phyloP scores from a whole-genome alignment of 345 rosid species.

The Gynandropsis gynandra region DNA sequence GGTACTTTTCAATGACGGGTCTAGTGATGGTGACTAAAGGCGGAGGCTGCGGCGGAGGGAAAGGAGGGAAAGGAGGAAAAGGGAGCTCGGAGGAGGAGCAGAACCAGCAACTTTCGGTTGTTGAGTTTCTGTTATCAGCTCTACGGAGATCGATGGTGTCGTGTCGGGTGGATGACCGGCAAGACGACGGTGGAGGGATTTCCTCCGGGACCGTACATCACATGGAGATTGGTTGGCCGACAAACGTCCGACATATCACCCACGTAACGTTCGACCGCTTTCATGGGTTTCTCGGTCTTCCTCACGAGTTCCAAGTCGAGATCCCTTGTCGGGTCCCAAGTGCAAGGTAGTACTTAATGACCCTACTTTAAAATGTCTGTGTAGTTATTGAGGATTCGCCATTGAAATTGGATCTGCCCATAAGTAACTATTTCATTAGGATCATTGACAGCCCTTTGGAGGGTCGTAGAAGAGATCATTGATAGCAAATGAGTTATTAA shows the following conservation, averaged over 20 bases:
- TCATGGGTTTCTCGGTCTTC: conserved; percentile 86
- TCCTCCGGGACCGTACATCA: conserved; percentile 44
- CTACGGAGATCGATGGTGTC: conserved; percentile 80
- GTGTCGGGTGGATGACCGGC: conserved; percentile 57
- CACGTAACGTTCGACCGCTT: conserved; percentile 95
- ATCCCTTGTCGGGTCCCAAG: conserved; percentile 89
- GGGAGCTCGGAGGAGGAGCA: conserved; percentile 40
- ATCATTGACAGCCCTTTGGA: too few relatives aligned
- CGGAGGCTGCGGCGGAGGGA: conserved; percentile 58
- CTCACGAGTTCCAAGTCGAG: conserved; percentile 92
- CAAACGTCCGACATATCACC: conserved; percentile 76
- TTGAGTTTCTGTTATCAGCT: conserved; percentile 58
- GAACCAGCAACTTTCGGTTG: conserved; percentile 54
- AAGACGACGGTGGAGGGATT: conserved; percentile 45
- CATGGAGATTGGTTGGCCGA: conserved; percentile 94
- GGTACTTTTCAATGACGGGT: conserved; percentile 51
- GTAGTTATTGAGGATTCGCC: not conserved
- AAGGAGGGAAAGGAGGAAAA: conserved; percentile 32
- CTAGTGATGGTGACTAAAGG: conserved; percentile 75
- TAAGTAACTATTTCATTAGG: too few relatives aligned
- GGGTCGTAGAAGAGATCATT: too few relatives aligned
- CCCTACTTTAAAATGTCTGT: not conserved
- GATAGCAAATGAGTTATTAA: too few relatives aligned
- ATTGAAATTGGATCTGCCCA: conserved; percentile 14
- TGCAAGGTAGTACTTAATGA: conserved; percentile 55